phyloP scores from a whole-genome alignment of 805 yeast genomes.

The Teunomyces pallodes region DNA sequence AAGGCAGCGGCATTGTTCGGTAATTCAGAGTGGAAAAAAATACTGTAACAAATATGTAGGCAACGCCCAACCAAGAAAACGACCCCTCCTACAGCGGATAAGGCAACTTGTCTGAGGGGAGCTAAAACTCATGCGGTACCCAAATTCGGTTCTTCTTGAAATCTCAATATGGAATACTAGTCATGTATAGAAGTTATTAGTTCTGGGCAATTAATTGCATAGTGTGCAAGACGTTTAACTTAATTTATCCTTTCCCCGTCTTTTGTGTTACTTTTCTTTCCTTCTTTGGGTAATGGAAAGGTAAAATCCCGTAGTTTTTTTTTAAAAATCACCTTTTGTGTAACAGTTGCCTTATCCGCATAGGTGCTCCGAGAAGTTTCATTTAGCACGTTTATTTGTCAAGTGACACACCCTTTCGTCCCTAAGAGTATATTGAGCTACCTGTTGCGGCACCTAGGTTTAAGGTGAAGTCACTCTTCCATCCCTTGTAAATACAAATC shows the following conservation, averaged over 20 bases:
- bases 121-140: neutral
- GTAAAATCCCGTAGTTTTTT: neutral
- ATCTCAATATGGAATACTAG: neutral
- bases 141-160: neutral
- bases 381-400: too few species aligned
- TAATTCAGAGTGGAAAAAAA: too few species aligned
- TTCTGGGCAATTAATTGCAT: neutral
- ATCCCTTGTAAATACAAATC: neutral
- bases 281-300: neutral
- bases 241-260: neutral
- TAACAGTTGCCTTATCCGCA: neutral
- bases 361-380: too few species aligned
- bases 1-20: too few species aligned
- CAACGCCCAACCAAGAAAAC: too few species aligned
- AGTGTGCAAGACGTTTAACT: neutral
- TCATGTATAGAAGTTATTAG: neutral
- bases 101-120: neutral
- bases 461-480: neutral
- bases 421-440: too few species aligned
- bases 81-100: too few species aligned
- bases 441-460: neutral
- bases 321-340: neutral
- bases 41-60: too few species aligned
- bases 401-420: too few species aligned
- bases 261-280: neutral